Base-by-base conservation (phyloP, 306 rosid genomes). In the Lathyrus tuberosus region DNA sequence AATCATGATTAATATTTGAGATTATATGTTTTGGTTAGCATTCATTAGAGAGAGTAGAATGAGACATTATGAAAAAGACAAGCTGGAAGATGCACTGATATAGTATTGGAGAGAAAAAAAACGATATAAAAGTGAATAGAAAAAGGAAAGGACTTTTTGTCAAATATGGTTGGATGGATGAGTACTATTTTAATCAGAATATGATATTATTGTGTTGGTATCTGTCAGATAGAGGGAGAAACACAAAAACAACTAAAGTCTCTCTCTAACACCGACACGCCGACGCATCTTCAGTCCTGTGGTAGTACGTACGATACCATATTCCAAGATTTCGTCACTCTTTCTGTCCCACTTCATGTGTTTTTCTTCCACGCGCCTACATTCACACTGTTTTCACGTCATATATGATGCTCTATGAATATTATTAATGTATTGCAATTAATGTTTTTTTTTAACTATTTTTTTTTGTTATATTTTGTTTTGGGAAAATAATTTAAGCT, bases 211-310 rank as follows among this genome's bases (percentile, higher is more conserved):
- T 61, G 42, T 44, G 52, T 26, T 65, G 38, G 18, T 13, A 44
- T 44, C 26, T 44, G 59, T 31, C 46, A 37, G 49, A 67, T 5
- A 33, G 60, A 16, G 71, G 11, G 5, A 11, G 43, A 16, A 9
- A 16, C 6, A 67, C 16, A 26, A 4, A 28, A 14, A 14, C 14
- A 66, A 44, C 38, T 5, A 5, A 30, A 30, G 5, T 33, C n/a
- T 37, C 41, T 12, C 26, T 6, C n/a, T 6, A 16, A 22, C 63
- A 24, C 64, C 70, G 64, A 73, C 77, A 49, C 53, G 64, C 70
- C 70, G 64, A 62, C 77, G 70, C 64, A 38, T 73, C 51, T 62
- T 73, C 64, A 14, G 49, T 73, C 53, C 70, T 62, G 49, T 60
- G 13, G 15, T n/a, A n/a, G 24, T 71, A 10, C 59, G 76, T 71